Percentiles rank a stretch among this genome's conserved stretches.
phyloP scores from a whole-genome alignment of 2,329 filamentous ascomycete genomes.

The Raffaelea ambrosiae region DNA sequence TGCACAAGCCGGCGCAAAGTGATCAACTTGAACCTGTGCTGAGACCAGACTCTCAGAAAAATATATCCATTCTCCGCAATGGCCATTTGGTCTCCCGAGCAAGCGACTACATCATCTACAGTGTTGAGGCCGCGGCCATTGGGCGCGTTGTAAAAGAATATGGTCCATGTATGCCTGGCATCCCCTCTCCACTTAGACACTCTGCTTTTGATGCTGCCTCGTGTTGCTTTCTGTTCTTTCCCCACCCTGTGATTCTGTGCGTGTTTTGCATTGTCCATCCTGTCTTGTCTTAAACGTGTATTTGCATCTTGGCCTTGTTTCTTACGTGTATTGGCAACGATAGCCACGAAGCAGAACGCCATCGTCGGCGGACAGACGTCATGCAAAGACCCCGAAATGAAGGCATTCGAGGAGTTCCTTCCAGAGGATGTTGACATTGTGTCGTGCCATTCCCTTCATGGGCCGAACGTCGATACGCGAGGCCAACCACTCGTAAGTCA shows the following conservation, averaged over 20 bases:
- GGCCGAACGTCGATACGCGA: conserved; percentile 77
- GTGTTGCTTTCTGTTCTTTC: conserved; percentile 10
- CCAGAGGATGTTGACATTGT: conserved; percentile 86
- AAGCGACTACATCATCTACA: conserved; percentile 99
- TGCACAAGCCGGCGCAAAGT: neutral
- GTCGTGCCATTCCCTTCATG: conserved; percentile 93
- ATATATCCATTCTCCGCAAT: conserved; percentile 83
- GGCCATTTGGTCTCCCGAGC: conserved; percentile 91
- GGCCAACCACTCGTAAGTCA: conserved; percentile 76
- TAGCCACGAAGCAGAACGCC: conserved; percentile 88
- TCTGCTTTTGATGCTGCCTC: neutral
- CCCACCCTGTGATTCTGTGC: neutral
- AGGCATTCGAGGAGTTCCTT: conserved; percentile 82
- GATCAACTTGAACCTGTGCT: conserved; percentile 28
- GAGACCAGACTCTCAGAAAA: conserved; percentile 54
- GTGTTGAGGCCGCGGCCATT: conserved; percentile 89
- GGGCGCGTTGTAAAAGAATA: conserved; percentile 79
- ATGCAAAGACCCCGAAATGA: conserved; percentile 94
- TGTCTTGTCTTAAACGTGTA: neutral
- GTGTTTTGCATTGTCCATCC: neutral
- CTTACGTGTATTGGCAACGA: conserved; percentile 11
- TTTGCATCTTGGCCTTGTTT: neutral
- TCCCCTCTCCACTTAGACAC: neutral
- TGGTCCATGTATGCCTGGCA: conserved; percentile 69
- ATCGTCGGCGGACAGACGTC: conserved; percentile 97